phyloP scores from a whole-genome alignment of 2,329 filamentous ascomycete species.

The Fusarium papillatum region DNA sequence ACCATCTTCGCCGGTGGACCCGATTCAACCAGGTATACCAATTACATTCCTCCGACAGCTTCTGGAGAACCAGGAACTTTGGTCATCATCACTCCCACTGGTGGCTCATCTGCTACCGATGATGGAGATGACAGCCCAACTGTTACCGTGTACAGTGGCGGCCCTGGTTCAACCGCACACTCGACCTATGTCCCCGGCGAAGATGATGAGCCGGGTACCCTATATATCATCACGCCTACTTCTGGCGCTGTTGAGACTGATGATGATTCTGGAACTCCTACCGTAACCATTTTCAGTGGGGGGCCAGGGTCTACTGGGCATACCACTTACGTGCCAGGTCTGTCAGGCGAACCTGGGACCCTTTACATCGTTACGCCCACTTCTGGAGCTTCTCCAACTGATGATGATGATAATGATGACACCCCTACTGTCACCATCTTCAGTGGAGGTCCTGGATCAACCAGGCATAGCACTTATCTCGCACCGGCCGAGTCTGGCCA shows the following conservation, averaged over 20 bases:
- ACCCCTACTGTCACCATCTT: not conserved
- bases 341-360: not conserved
- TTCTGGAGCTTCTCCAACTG: not conserved
- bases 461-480: constrained; percentile 3
- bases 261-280: not conserved
- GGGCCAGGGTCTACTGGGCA: constrained; percentile 6
- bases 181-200: not conserved
- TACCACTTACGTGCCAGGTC: constrained; percentile 4
- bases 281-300: constrained; percentile 14
- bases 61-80: constrained; percentile 11
- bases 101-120: not conserved
- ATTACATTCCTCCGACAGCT: constrained; percentile 10
- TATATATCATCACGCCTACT: not conserved
- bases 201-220: not conserved
- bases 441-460: constrained; percentile 1
- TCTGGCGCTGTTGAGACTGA: not conserved
- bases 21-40: not conserved
- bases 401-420: not conserved
- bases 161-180: not conserved
- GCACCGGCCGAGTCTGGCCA: constrained; percentile 8
- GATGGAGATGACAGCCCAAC: not conserved
- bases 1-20: not conserved
- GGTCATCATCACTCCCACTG: constrained; percentile 4
- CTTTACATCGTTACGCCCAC: constrained; percentile 17
- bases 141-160: constrained; percentile 3